A percentile compares a stretch with the other conserved stretches of the same genome.
Conservation (phyloP, 352 stramenopile species). For the Globisporangium irregulare region DNA sequence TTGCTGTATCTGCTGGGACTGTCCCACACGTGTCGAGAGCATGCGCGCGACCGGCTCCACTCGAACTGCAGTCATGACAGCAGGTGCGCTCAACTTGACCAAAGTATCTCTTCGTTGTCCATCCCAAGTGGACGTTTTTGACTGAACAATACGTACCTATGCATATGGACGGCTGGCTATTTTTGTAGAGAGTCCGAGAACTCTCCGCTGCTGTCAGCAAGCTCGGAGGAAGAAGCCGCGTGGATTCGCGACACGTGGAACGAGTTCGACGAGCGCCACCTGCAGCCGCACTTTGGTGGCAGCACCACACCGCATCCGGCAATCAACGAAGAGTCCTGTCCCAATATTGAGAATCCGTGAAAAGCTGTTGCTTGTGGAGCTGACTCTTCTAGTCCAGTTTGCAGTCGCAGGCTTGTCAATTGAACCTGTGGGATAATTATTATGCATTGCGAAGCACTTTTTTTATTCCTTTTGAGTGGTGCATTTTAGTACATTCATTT, state of each 20-base stretch:
- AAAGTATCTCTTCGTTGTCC: not conserved
- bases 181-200: slow-evolving; percentile 13
- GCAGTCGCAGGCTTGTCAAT: too few relatives aligned
- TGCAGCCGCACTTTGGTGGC: slow-evolving; percentile 65
- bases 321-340: not conserved
- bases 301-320: slow-evolving; percentile 17
- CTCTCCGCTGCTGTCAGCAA: slow-evolving; percentile 23
- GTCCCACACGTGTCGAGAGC: slow-evolving; percentile 24
- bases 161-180: not conserved
- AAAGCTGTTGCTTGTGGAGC: too few relatives aligned
- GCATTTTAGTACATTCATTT: too few relatives aligned
- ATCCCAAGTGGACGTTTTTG: not conserved
- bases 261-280: slow-evolving; percentile 58
- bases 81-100: not conserved
- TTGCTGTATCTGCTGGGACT: slow-evolving; percentile 26
- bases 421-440: too few relatives aligned
- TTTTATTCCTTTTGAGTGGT: too few relatives aligned
- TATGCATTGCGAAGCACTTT: too few relatives aligned
- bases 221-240: slow-evolving; percentile 27
- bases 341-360: not conserved
- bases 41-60: slow-evolving; percentile 18
- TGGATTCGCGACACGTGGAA: slow-evolving; percentile 56
- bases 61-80: not conserved
- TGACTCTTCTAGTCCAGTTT: too few relatives aligned
- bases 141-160: not conserved